A percentile compares a stretch with the other conserved stretches of the same genome.
Conservation (phyloP, 306 rosid species). For the Sesbania bispinosa region DNA sequence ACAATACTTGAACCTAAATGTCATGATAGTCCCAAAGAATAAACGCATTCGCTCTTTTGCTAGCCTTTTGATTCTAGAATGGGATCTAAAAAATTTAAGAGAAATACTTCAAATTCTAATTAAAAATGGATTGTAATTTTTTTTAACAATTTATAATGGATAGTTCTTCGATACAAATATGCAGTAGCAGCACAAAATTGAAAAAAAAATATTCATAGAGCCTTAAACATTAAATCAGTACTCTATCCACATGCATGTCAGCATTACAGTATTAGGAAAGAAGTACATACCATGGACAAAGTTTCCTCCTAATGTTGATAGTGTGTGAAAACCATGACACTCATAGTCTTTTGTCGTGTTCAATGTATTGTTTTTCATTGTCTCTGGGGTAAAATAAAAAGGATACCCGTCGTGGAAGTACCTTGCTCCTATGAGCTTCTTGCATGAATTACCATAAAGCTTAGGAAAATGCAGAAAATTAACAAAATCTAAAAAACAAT, state of each 20-base stretch:
- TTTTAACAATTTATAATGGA: no score
- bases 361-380: no score
- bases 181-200: neutral
- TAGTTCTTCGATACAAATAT: neutral
- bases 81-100: slow-evolving; percentile 50
- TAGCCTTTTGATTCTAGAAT: slow-evolving; percentile 82
- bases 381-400: no score
- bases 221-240: neutral
- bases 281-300: neutral
- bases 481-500: no score
- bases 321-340: no score
- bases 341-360: no score
- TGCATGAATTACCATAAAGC: no score
- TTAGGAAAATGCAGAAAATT: no score
- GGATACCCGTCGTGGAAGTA: no score
- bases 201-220: neutral
- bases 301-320: no score
- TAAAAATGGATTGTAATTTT: no score
- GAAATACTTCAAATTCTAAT: neutral
- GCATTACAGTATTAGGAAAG: neutral
- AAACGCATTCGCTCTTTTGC: slow-evolving; percentile 68
- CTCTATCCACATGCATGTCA: neutral
- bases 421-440: no score
- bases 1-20: slow-evolving; percentile 67
- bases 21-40: slow-evolving; percentile 93